A percentile compares a stretch with the other conserved stretches of the same genome.
phyloP scores from a whole-genome alignment of 257 asterid genomes.

The Scutellaria barbata region DNA sequence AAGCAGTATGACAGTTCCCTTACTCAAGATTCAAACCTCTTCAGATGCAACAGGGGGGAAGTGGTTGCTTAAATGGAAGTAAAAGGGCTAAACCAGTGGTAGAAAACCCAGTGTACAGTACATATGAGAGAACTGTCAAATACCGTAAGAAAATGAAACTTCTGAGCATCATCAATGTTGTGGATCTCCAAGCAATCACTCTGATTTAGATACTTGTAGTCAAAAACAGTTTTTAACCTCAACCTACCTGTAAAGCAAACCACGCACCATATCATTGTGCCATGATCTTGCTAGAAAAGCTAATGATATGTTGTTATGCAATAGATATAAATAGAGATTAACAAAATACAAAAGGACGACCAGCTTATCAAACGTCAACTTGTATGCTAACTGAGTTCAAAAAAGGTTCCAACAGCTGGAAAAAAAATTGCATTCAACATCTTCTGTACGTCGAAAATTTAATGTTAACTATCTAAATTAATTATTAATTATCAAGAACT shows the following conservation, averaged over 20 bases:
- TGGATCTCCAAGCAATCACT: conserved; percentile 67
- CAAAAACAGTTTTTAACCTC: conserved; percentile 68
- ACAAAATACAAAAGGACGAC: not conserved
- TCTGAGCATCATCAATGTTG: conserved; percentile 69
- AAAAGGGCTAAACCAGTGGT: conserved; percentile 11
- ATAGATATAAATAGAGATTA: not conserved
- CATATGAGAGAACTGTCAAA: conserved; percentile 28
- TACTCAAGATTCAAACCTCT: conserved; percentile 28
- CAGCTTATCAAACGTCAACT: conserved; percentile 28
- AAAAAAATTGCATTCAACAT: conserved; percentile 7
- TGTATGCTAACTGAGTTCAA: conserved; percentile 13
- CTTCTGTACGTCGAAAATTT: conserved; percentile 24
- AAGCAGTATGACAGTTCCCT: not conserved
- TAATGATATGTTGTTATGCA: not conserved
- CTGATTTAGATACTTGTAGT: conserved; percentile 79
- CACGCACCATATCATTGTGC: conserved; percentile 15
- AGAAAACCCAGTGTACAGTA: conserved; percentile 6
- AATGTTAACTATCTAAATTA: conserved; percentile 21
- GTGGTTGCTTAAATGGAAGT: not conserved
- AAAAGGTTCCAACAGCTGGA: conserved; percentile 24
- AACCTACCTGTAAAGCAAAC: conserved; percentile 59
- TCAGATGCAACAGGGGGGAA: conserved; percentile 20
- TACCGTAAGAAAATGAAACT: conserved; percentile 68
- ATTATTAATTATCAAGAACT: conserved; percentile 1
- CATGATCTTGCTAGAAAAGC: conserved; percentile 27